phyloP scores from a whole-genome alignment of 768 basidiomycete species.

The Coprinopsis cinerea region DNA sequence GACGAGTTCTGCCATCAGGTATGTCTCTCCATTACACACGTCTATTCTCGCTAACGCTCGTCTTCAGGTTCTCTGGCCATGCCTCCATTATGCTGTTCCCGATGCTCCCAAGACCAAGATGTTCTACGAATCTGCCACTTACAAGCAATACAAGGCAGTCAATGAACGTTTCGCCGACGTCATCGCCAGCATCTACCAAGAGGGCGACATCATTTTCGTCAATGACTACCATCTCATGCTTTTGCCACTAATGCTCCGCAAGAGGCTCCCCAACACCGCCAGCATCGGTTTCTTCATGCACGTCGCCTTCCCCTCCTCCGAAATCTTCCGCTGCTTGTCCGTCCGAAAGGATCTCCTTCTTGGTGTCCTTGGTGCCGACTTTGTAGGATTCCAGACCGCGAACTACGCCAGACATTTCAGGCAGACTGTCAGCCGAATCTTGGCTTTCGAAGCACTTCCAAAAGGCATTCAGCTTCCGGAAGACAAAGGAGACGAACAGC shows the following conservation, averaged over 20 bases:
- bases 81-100: constrained; percentile 79
- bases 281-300: constrained; percentile 95
- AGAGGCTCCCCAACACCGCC: constrained; percentile 46
- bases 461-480: constrained; percentile 67
- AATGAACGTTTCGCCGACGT: constrained; percentile 87
- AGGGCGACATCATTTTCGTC: constrained; percentile 88
- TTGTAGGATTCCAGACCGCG: constrained; percentile 89
- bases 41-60: constrained; percentile 13
- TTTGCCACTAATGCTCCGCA: constrained; percentile 79
- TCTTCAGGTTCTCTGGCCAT: constrained; percentile 71
- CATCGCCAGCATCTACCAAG: constrained; percentile 73
- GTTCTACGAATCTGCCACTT: constrained; percentile 76
- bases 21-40: constrained; percentile 22
- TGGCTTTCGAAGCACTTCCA: constrained; percentile 75
- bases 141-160: constrained; percentile 81
- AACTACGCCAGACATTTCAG: constrained; percentile 81
- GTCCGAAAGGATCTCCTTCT: constrained; percentile 71
- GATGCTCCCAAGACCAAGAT: constrained; percentile 82
- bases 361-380: constrained; percentile 89
- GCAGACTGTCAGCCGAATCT: constrained; percentile 76
- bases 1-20: constrained; percentile 86
- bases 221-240: constrained; percentile 98
- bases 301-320: constrained; percentile 91
- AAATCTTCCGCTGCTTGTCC: constrained; percentile 90
- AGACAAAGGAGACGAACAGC: constrained; percentile 23